Conservation (phyloP, 306 rosid species). For the Phaseolus lunatus region DNA sequence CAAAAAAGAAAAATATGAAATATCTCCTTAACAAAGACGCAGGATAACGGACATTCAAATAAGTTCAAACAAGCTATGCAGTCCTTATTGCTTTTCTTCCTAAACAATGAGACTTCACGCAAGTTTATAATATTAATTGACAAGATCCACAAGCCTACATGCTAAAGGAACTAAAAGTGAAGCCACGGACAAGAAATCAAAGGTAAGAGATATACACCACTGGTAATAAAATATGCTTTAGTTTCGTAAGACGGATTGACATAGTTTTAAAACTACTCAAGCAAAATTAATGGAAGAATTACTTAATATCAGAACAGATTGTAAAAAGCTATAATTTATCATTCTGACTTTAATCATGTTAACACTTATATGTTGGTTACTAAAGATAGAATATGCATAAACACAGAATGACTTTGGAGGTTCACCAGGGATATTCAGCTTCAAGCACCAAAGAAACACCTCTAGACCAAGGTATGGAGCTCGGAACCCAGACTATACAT, state of each 20-base stretch:
- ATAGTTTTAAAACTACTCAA: constrained; percentile 11
- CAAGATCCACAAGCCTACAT: constrained; percentile 32
- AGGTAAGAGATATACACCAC: constrained; percentile 7
- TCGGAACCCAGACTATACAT: constrained; percentile 50
- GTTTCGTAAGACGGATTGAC: constrained; percentile 19
- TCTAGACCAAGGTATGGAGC: constrained; percentile 50
- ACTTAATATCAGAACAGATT: constrained; percentile 16
- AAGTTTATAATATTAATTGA: constrained; percentile 27
- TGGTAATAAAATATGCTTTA: constrained; percentile 13
- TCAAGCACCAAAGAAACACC: constrained; percentile 62
- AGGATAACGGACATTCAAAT: background rate
- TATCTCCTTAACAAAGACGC: constrained; percentile 17
- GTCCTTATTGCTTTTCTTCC: background rate
- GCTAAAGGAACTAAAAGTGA: constrained; percentile 17
- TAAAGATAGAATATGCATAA: constrained; percentile 39
- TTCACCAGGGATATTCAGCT: constrained; percentile 74
- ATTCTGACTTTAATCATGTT: background rate
- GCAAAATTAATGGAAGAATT: constrained; percentile 31
- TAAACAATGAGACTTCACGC: constrained; percentile 5
- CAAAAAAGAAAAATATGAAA: constrained; percentile 11
- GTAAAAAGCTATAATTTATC: background rate
- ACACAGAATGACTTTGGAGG: constrained; percentile 50
- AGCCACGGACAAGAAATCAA: background rate
- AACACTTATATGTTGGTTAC: constrained; percentile 20
- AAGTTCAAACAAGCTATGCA: constrained; percentile 25